Evolutionary conservation across 2,329 filamentous ascomycete species (phyloP), one percentile per base, ranked within the genome.

Genomic region (Capronia coronata): DNA sequence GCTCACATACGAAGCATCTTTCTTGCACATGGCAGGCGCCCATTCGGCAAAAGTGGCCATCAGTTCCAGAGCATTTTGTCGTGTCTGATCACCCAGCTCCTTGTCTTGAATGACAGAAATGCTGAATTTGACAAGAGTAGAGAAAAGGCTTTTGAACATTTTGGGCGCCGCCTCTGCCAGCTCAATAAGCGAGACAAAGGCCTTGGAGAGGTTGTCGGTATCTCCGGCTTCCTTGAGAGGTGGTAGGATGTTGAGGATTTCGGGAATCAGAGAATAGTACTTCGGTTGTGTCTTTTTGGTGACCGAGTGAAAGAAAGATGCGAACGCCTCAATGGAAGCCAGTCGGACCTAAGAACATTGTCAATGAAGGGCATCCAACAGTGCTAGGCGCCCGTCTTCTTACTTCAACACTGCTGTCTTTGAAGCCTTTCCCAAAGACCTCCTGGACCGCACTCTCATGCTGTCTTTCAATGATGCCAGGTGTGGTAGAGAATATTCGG

Each of bases 1-100:
- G 53, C 80, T 83, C 1, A 90, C 93, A 70, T 94, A 98, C 9
- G 82, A 84, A n/a, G 82, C 70, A 64, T 98, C 91, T 67, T 95
- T 96, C 65, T 85, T 87, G 75, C 93, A 97, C 83, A 97, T 91
- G 30, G 85, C 84, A 3, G 93, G 89, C 1, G 88, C 86, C 62
- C 91, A 93, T 65, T 98, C 93, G 58, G 91, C 90, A 67, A 98
- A 98, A 0, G 93, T 98, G 21, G 90, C 90, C 87, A 98, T 95
- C 48, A 98, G 78, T 68, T 98, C 93, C 35, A 98, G 76, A 0
- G 91, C 89, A 65, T 97, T 97, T 68, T 98, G 93, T 52, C 93
- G 83, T 54, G 88, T 87, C 59, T 90, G 79, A 63, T 95, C 90
- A 55, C 83, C 85, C 18, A 98, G 78, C 54, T 97, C 90, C 72